These are phyloP conservation scores for Pilasporangium apinafurcum DNA, from an alignment of 352 stramenopile species.

Conservation along the genomic window DNA sequence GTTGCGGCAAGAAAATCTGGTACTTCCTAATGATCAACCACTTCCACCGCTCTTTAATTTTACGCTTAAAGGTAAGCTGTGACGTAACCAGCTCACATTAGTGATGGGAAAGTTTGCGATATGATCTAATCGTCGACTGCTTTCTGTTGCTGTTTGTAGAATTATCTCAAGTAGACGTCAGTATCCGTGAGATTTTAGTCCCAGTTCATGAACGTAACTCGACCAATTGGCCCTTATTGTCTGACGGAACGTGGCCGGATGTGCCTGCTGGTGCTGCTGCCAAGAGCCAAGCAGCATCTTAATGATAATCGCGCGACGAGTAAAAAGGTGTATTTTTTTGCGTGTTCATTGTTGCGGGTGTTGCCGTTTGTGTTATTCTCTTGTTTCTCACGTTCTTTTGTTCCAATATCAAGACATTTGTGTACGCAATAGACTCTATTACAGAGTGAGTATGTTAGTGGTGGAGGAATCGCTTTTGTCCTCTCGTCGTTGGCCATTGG, in stretches of 20 bases:
- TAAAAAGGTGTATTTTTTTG: slow-evolving; percentile 50
- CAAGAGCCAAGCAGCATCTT: slow-evolving; percentile 16
- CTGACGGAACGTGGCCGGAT: slow-evolving; percentile 67
- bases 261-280: slow-evolving; percentile 11
- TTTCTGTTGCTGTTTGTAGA: slow-evolving; percentile 31
- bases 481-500: slow-evolving; percentile 3
- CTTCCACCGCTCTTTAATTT: slow-evolving; percentile 93
- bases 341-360: slow-evolving; percentile 11
- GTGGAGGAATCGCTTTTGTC: not conserved
- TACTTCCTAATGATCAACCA: slow-evolving; percentile 81
- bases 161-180: slow-evolving; percentile 63
- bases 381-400: slow-evolving; percentile 3
- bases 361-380: not conserved
- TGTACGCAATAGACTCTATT: slow-evolving; percentile 1
- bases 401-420: not conserved
- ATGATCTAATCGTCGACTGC: no score
- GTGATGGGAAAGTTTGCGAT: no score
- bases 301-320: slow-evolving; percentile 9
- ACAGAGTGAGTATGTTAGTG: slow-evolving; percentile 66
- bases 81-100: no score
- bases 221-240: slow-evolving; percentile 69
- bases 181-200: slow-evolving; percentile 74
- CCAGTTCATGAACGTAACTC: slow-evolving; percentile 57
- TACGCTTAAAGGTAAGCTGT: slow-evolving; percentile 71
- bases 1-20: slow-evolving; percentile 79